phyloP scores from a whole-genome alignment of 345 rosid species.

The Aquilaria yunnanensis region DNA sequence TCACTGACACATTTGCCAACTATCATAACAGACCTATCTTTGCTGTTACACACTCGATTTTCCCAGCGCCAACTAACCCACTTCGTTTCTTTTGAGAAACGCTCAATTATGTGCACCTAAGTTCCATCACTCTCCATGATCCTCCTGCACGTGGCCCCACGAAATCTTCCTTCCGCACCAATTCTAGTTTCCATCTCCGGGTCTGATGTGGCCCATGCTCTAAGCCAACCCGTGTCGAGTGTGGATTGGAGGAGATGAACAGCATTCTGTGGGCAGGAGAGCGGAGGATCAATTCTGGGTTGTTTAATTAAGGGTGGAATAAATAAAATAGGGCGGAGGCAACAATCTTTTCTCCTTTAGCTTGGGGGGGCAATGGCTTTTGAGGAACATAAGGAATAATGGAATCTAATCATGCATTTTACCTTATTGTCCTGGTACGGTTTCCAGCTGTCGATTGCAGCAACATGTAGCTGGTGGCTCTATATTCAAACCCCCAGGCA shows the following conservation, averaged over 20 bases:
- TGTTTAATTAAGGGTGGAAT: slow-evolving; percentile 6
- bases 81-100: slow-evolving; percentile 33
- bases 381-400: slow-evolving; percentile 43
- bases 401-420: slow-evolving; percentile 50
- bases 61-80: slow-evolving; percentile 52
- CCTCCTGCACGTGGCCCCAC: slow-evolving; percentile 21
- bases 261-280: not conserved
- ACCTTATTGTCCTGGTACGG: slow-evolving; percentile 37
- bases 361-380: slow-evolving; percentile 13
- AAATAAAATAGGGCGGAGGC: slow-evolving; percentile 15
- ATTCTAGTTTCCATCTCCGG: slow-evolving; percentile 15
- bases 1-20: slow-evolving; percentile 83
- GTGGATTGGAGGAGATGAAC: slow-evolving; percentile 16
- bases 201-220: not conserved
- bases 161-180: slow-evolving; percentile 16
- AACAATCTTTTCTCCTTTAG: slow-evolving; percentile 14
- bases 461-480: not conserved
- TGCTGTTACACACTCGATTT: slow-evolving; percentile 74
- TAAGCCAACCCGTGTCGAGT: slow-evolving; percentile 9
- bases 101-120: slow-evolving; percentile 21
- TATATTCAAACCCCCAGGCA: slow-evolving; percentile 10
- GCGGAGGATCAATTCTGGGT: slow-evolving; percentile 5
- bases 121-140: slow-evolving; percentile 33
- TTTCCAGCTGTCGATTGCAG: slow-evolving; percentile 40
- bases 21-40: slow-evolving; percentile 53